These are phyloP conservation scores for Aspergillus haitiensis DNA, from an alignment of 495 filamentous ascomycete genomes.

Conservation along the genomic window DNA sequence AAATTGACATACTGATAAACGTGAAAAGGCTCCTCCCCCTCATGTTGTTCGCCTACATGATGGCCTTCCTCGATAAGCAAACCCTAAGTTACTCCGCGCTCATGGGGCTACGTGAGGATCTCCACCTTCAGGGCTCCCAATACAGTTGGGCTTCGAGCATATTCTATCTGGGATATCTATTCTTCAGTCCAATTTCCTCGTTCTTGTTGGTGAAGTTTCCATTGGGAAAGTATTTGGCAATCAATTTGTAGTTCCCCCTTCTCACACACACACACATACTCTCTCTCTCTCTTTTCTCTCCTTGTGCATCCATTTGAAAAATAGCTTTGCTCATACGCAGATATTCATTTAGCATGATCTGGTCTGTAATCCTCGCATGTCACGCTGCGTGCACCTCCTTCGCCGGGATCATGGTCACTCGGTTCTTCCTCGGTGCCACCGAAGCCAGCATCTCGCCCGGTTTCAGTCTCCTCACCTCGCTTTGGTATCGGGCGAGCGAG, in stretches of 20 bases:
- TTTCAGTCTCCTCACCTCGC: slow-evolving; percentile 33
- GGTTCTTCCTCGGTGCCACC: slow-evolving; percentile 51
- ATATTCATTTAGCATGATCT: slow-evolving; percentile 24
- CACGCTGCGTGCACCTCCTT: slow-evolving; percentile 51
- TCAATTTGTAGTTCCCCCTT: slow-evolving; percentile 43
- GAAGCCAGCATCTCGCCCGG: slow-evolving; percentile 45
- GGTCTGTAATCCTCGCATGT: slow-evolving; percentile 49
- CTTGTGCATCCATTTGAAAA: too few species aligned
- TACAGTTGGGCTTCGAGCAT: slow-evolving; percentile 55
- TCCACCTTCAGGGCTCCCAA: slow-evolving; percentile 39
- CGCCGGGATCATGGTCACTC: slow-evolving; percentile 43
- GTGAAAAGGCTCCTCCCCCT: slow-evolving; percentile 9
- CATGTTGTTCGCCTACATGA: slow-evolving; percentile 31
- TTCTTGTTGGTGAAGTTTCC: slow-evolving; percentile 43
- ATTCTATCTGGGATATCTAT: slow-evolving; percentile 62
- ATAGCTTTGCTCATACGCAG: too few species aligned
- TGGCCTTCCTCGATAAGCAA: slow-evolving; percentile 57
- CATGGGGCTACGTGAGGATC: slow-evolving; percentile 44
- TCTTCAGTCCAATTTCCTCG: slow-evolving; percentile 41
- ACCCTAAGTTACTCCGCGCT: slow-evolving; percentile 37
- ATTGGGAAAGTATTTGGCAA: slow-evolving; percentile 48
- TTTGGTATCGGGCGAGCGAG: slow-evolving; percentile 47
- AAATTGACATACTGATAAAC: not conserved
- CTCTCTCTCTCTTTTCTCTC: not conserved
- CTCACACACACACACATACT: too few species aligned